Conservation (phyloP, 495 filamentous ascomycete genomes). For the Echria macrotheca region DNA sequence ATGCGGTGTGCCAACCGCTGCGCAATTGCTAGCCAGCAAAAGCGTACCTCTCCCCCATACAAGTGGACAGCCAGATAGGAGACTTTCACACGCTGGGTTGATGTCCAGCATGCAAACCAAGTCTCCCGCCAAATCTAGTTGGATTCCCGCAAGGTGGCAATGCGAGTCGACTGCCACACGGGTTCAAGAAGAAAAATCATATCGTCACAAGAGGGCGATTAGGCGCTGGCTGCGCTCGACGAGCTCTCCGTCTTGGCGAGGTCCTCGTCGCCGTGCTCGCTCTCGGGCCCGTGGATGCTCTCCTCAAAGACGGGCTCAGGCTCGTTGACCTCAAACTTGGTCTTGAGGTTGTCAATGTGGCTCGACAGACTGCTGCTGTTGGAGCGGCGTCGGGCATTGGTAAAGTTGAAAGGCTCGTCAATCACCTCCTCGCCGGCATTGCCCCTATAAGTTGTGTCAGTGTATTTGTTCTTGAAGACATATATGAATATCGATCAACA, state of each 20-base stretch:
- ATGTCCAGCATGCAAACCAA: constrained; percentile 12
- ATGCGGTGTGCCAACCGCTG: constrained; percentile 14
- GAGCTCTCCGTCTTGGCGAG: constrained; percentile 51
- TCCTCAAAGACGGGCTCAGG: constrained; percentile 87
- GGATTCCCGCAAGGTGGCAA: constrained; percentile 29
- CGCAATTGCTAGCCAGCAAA: constrained; percentile 13
- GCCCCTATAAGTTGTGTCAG: constrained; percentile 59
- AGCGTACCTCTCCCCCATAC: constrained; percentile 13
- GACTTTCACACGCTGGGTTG: constrained; percentile 9
- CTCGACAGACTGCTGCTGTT: constrained; percentile 72
- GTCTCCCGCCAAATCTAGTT: constrained; percentile 24
- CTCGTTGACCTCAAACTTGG: constrained; percentile 84
- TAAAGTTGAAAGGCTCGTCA: constrained; percentile 72
- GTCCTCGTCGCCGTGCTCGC: constrained; percentile 33
- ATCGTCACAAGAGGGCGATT: neutral
- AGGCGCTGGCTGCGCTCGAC: constrained; percentile 36
- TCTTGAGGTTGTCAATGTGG: constrained; percentile 63
- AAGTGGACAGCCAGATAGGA: constrained; percentile 26
- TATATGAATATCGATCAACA: too few relatives aligned
- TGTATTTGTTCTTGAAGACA: too few relatives aligned
- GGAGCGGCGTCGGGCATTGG: constrained; percentile 84
- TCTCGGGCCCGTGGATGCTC: constrained; percentile 59
- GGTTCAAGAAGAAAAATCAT: neutral
- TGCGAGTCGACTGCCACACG: too few relatives aligned
- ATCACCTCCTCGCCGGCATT: constrained; percentile 74